A percentile compares a stretch with the other conserved stretches of the same genome.
Conservation (phyloP, 306 rosid genomes). For the Albizia julibrissin region DNA sequence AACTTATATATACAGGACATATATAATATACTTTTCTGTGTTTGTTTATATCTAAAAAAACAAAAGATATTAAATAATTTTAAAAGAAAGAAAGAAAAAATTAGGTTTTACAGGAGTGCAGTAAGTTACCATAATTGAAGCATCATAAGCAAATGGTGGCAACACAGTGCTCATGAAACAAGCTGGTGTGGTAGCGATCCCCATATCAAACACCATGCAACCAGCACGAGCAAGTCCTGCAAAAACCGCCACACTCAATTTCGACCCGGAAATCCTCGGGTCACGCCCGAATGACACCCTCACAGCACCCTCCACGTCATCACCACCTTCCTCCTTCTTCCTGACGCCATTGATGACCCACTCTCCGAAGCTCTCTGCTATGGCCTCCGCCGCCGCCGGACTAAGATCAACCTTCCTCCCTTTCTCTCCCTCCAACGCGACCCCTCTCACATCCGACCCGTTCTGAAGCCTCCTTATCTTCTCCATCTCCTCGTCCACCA, state of each 20-base stretch:
- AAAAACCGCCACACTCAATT: conserved; percentile 71
- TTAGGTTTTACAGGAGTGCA: background rate
- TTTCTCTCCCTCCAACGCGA: conserved; percentile 83
- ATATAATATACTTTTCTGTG: no score
- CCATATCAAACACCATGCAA: conserved; percentile 73
- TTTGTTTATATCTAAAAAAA: no score
- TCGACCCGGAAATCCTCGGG: conserved; percentile 66
- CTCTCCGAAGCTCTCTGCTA: conserved; percentile 86
- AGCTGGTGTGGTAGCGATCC: conserved; percentile 91
- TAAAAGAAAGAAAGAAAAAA: background rate
- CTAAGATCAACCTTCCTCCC: conserved; percentile 72
- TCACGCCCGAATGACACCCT: conserved; percentile 80
- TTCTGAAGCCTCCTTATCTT: conserved; percentile 82
- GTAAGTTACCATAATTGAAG: conserved; percentile 78
- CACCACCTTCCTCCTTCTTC: conserved; percentile 26
- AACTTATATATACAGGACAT: no score
- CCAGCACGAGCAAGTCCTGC: conserved; percentile 77
- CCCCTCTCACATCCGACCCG: conserved; percentile 90
- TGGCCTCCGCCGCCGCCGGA: conserved; percentile 79
- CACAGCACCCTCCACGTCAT: conserved; percentile 10
- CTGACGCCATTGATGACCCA: conserved; percentile 67
- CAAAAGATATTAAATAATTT: no score
- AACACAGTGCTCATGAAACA: conserved; percentile 96
- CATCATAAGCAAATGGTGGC: conserved; percentile 75
- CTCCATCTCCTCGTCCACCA: conserved; percentile 82